A percentile compares a stretch with the other conserved stretches of the same genome.
Conservation (phyloP, 2,329 filamentous ascomycete genomes). For the Fusarium paranaense region DNA sequence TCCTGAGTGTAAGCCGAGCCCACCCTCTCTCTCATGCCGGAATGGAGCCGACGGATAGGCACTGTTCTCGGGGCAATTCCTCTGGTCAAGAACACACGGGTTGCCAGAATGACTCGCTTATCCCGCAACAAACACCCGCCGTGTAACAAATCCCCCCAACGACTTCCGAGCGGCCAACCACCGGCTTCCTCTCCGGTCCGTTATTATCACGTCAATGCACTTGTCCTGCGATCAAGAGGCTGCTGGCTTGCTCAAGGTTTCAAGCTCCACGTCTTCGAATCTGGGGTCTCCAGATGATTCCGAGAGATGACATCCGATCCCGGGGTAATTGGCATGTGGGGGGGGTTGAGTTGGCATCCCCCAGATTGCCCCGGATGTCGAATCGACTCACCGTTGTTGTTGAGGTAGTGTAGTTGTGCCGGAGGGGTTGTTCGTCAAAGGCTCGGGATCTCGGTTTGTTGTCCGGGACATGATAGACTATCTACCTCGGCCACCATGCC, state of each 20-base stretch:
- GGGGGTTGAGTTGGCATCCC: constrained; percentile 19
- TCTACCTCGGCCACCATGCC: constrained; percentile 25
- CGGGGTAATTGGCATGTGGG: constrained; percentile 41
- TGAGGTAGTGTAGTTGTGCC: background rate
- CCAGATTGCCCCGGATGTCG: background rate
- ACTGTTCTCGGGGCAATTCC: constrained; percentile 6
- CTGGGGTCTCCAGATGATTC: constrained; percentile 14
- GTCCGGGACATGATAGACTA: constrained; percentile 7
- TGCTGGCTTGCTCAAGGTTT: background rate
- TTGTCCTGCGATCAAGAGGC: background rate
- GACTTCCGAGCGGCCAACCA: background rate
- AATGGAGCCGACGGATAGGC: constrained; percentile 19
- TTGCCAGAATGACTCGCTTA: constrained; percentile 5
- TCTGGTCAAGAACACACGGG: background rate
- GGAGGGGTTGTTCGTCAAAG: constrained; percentile 2
- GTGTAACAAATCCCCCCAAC: background rate
- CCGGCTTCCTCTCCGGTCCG: background rate
- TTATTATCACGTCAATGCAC: background rate
- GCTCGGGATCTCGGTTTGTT: constrained; percentile 25
- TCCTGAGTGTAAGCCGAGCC: constrained; percentile 32
- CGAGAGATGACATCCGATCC: constrained; percentile 30
- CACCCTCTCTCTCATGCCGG: constrained; percentile 26
- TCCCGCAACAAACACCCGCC: constrained; percentile 1
- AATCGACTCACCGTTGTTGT: constrained; percentile 2
- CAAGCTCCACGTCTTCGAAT: constrained; percentile 3